A percentile compares a stretch with the other conserved stretches of the same genome.
Evolutionary conservation across 345 rosid genomes (phyloP).

Genomic region (Arabidopsis suecica): DNA sequence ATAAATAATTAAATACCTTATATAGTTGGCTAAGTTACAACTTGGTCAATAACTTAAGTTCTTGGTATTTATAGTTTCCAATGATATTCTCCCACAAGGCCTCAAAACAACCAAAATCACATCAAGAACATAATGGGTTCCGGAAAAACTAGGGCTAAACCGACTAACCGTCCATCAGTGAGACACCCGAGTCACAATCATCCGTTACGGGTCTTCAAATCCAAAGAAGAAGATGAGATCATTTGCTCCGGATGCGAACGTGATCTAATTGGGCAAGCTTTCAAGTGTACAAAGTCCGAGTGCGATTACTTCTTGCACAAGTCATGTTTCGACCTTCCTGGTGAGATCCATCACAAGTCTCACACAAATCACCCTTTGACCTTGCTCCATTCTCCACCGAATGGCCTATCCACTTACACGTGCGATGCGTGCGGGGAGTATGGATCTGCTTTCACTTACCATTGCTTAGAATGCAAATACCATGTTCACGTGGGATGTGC

Average conservation of each 20-base stretch:
- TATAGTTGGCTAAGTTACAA: neutral
- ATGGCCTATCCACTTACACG: neutral
- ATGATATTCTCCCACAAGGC: neutral
- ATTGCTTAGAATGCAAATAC: constrained; percentile 10
- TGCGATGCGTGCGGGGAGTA: constrained; percentile 1
- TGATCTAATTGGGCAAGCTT: neutral
- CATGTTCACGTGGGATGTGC: constrained; percentile 21
- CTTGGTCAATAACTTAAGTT: neutral
- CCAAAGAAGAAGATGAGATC: neutral
- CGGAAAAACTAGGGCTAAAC: neutral
- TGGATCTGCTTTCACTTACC: constrained; percentile 21
- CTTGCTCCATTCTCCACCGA: neutral
- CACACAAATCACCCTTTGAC: constrained; percentile 10
- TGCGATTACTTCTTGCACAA: constrained; percentile 25
- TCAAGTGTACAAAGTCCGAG: constrained; percentile 25
- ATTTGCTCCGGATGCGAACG: constrained; percentile 16
- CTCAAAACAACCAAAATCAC: neutral
- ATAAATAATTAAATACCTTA: neutral
- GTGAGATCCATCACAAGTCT: constrained; percentile 15
- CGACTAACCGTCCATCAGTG: constrained; percentile 1
- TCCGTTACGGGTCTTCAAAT: constrained; percentile 11
- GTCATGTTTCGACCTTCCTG: constrained; percentile 15
- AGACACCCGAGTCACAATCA: constrained; percentile 21
- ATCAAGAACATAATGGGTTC: neutral
- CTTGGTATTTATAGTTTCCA: constrained; percentile 28